These are phyloP conservation scores for Scutellaria baicalensis DNA, from an alignment of 257 asterid genomes.

Conservation along the genomic window DNA sequence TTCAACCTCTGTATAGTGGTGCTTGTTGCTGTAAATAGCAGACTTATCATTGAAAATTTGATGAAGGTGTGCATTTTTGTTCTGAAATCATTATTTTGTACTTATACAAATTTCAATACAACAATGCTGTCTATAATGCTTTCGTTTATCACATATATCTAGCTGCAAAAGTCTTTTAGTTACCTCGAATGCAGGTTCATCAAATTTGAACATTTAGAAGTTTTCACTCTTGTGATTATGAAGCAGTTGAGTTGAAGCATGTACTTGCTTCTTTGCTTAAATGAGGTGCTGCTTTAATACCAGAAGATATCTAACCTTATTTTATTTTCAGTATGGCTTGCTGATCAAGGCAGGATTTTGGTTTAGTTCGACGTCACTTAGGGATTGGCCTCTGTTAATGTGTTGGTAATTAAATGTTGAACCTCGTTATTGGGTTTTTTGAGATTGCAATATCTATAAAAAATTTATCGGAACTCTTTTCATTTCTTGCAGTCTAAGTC, in stretches of 20 bases:
- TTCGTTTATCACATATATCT: neutral
- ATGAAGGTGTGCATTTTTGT: constrained; percentile 65
- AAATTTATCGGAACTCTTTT: neutral
- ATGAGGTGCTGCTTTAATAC: constrained; percentile 1
- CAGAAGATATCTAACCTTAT: constrained; percentile 9
- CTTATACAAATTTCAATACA: neutral
- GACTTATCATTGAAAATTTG: constrained; percentile 94
- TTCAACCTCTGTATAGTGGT: constrained; percentile 98
- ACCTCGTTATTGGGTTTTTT: neutral
- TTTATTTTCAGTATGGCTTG: constrained; percentile 85
- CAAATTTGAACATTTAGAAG: neutral
- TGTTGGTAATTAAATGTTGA: constrained; percentile 63
- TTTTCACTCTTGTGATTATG: neutral
- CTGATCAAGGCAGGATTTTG: constrained; percentile 80
- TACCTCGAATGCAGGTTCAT: neutral
- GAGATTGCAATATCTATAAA: neutral
- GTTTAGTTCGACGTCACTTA: constrained; percentile 76
- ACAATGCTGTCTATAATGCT: neutral
- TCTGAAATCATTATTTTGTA: neutral
- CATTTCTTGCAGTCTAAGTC: constrained; percentile 62
- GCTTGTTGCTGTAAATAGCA: constrained; percentile 95
- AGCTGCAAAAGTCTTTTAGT: neutral
- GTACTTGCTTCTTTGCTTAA: neutral
- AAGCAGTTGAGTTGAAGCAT: constrained; percentile 6
- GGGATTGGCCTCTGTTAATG: constrained; percentile 97